A percentile compares a stretch with the other conserved stretches of the same genome.
phyloP scores from a whole-genome alignment of 352 stramenopile species.

The Phytophthora hibernalis region DNA sequence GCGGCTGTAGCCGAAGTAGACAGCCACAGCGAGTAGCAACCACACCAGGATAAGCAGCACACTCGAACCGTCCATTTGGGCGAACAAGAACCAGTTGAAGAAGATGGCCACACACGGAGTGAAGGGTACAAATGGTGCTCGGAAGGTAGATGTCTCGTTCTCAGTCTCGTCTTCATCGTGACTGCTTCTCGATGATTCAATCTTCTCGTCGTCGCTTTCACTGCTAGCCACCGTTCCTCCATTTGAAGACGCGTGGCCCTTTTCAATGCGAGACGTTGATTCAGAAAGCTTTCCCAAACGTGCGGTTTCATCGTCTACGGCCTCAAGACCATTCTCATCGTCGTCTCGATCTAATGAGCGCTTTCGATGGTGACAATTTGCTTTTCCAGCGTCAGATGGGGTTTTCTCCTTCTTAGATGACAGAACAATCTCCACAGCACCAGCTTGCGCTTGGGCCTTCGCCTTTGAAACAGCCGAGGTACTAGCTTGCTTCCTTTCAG shows the following conservation, averaged over 20 bases:
- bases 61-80: conserved; percentile 75
- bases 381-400: not conserved
- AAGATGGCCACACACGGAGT: conserved; percentile 84
- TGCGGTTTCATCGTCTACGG: conserved; percentile 7
- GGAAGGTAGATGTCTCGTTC: conserved; percentile 51
- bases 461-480: conserved; percentile 5
- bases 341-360: conserved; percentile 29
- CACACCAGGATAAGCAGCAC: conserved; percentile 74
- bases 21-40: conserved; percentile 65
- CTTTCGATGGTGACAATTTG: conserved; percentile 18
- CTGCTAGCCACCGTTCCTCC: conserved; percentile 18
- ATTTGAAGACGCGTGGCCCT: conserved; percentile 1
- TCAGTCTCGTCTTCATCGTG: conserved; percentile 42
- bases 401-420: conserved; percentile 36
- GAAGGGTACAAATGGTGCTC: conserved; percentile 78
- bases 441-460: conserved; percentile 18
- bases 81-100: conserved; percentile 91
- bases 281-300: conserved; percentile 1
- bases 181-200: conserved; percentile 12
- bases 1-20: conserved; percentile 80
- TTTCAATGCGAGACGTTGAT: conserved; percentile 16
- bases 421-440: conserved; percentile 23
- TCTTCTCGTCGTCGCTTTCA: conserved; percentile 30
- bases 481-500: conserved; percentile 35
- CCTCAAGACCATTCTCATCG: conserved; percentile 6